phyloP scores from a whole-genome alignment of 805 yeast species.

The Sugiyamaella smithiae region DNA sequence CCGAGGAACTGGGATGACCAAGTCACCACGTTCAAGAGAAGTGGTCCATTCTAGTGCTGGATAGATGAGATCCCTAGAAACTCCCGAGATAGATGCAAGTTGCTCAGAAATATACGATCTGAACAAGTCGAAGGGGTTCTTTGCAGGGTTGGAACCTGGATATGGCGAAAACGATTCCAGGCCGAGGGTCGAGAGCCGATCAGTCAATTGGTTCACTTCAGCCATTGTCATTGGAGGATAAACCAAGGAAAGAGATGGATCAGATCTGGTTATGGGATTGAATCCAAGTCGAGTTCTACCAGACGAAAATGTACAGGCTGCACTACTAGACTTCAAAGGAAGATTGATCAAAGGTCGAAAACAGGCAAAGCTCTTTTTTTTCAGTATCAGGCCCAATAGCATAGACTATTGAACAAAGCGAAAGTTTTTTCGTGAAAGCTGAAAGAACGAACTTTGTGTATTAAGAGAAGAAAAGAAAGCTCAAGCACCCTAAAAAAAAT shows the following conservation, averaged over 20 bases:
- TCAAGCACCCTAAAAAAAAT: neutral
- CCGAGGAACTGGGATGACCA: constrained; percentile 89
- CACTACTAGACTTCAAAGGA: too few species aligned
- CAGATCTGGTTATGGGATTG: constrained; percentile 11
- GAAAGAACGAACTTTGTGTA: neutral
- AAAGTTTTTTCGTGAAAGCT: neutral
- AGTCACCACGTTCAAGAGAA: constrained; percentile 87
- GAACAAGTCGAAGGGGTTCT: constrained; percentile 80
- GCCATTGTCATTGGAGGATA: constrained; percentile 21
- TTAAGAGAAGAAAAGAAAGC: neutral
- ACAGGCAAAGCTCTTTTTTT: too few species aligned
- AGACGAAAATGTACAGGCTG: neutral
- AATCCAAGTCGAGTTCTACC: neutral
- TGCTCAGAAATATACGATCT: constrained; percentile 86
- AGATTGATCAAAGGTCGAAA: too few species aligned
- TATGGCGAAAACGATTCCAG: constrained; percentile 22
- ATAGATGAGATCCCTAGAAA: constrained; percentile 64
- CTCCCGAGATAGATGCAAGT: constrained; percentile 68
- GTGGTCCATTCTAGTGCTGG: constrained; percentile 87
- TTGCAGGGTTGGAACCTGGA: constrained; percentile 66
- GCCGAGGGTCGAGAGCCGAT: constrained; percentile 19
- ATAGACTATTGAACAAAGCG: neutral
- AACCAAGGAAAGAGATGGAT: neutral
- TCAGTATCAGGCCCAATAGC: neutral
- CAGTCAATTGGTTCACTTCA: constrained; percentile 15